These are phyloP conservation scores for Prunus persica DNA, from an alignment of 306 rosid species.

Conservation along the genomic window DNA sequence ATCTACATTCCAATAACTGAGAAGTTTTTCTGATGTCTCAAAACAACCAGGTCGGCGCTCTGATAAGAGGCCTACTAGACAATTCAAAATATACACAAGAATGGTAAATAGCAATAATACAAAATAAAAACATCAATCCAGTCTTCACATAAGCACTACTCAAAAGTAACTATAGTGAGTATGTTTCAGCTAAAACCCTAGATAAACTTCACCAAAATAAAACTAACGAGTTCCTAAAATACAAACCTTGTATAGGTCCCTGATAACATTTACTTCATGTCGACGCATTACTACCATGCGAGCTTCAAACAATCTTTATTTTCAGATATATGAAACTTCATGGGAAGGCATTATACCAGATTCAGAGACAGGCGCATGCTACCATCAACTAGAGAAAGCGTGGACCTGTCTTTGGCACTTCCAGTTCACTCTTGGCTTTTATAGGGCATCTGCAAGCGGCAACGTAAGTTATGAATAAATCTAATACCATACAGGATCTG, in stretches of 20 bases:
- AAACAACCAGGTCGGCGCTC: no score
- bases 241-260: not conserved
- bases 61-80: no score
- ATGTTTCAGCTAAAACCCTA: not conserved
- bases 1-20: no score
- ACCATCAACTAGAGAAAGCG: conserved; percentile 15
- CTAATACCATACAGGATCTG: not conserved
- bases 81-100: not conserved
- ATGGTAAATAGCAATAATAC: not conserved
- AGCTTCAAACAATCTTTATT: conserved; percentile 3
- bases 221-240: not conserved
- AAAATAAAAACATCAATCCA: not conserved
- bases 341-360: conserved; percentile 5
- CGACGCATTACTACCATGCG: conserved; percentile 35
- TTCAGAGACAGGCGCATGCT: conserved; percentile 20
- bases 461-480: conserved; percentile 8
- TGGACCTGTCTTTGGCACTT: conserved; percentile 11
- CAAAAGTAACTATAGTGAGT: not conserved
- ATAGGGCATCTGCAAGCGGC: conserved; percentile 44
- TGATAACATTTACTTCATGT: conserved; percentile 39
- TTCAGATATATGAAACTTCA: conserved; percentile 19
- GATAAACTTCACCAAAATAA: not conserved
- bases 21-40: no score
- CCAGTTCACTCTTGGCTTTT: conserved; percentile 7
- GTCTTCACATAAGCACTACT: not conserved